These are phyloP conservation scores for Ophiocordyceps polyrhachis-furcata DNA, from an alignment of 2,329 filamentous ascomycete genomes.

Conservation along the genomic window DNA sequence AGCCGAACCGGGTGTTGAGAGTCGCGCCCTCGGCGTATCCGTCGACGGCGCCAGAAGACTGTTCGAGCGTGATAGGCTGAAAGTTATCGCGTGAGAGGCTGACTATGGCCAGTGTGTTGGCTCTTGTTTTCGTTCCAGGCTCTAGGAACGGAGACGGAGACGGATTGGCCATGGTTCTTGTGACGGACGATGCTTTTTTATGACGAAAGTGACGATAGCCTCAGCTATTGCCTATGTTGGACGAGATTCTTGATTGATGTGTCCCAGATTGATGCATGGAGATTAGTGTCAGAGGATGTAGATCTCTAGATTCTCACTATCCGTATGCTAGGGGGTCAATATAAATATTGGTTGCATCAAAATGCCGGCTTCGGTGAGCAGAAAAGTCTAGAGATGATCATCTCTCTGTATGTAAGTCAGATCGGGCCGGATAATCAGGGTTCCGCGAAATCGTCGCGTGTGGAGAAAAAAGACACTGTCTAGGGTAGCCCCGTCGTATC, in stretches of 20 bases:
- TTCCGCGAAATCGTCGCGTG: not conserved
- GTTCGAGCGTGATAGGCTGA: conserved; percentile 52
- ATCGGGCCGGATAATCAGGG: not conserved
- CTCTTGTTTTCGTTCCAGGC: conserved; percentile 40
- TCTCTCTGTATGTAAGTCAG: not conserved
- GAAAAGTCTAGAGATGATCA: not conserved
- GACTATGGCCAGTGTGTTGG: conserved; percentile 58
- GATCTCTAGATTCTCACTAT: not conserved
- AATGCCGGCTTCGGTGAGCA: not conserved
- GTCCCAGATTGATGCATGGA: not conserved
- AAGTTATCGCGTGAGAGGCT: conserved; percentile 79
- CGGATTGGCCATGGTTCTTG: conserved; percentile 14
- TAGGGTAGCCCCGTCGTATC: not conserved
- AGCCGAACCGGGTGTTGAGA: conserved; percentile 86
- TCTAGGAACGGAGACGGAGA: conserved; percentile 61
- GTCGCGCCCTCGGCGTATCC: conserved; percentile 62
- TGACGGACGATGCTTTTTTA: not conserved
- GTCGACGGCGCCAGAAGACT: conserved; percentile 41
- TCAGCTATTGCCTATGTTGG: not conserved
- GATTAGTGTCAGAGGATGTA: not conserved
- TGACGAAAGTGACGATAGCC: not conserved
- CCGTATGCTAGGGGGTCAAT: too few relatives aligned
- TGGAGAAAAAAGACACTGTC: not conserved
- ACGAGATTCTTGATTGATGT: not conserved
- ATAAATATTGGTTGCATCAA: not conserved